Percentiles rank a stretch among this genome's conserved stretches.
Conservation (phyloP, 192 early-diverging fungal genomes). For the Coemansia sp. region DNA sequence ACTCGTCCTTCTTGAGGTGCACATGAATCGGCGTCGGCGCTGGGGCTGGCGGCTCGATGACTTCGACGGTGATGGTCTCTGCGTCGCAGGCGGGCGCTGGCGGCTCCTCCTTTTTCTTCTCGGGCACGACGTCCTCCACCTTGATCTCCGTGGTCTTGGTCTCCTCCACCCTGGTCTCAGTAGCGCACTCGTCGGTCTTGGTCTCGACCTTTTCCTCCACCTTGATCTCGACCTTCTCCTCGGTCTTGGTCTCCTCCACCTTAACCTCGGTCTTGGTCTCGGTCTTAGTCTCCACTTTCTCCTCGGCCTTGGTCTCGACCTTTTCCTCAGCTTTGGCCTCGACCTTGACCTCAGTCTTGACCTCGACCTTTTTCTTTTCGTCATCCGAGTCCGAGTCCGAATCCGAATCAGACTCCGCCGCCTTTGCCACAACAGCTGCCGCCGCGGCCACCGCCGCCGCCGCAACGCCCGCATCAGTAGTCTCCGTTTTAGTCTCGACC, state of each 20-base stretch:
- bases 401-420: background rate
- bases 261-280: slow-evolving; percentile 4
- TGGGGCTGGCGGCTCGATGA: slow-evolving; percentile 7
- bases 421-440: background rate
- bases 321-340: slow-evolving; percentile 11
- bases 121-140: slow-evolving; percentile 8
- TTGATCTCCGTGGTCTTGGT: slow-evolving; percentile 7
- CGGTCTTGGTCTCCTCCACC: slow-evolving; percentile 3
- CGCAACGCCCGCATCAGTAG: background rate
- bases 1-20: background rate
- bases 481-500: background rate
- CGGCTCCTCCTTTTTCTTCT: slow-evolving; percentile 3
- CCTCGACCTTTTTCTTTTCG: slow-evolving; percentile 6
- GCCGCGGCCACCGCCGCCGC: background rate
- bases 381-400: background rate
- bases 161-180: background rate
- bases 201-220: slow-evolving; percentile 5
- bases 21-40: background rate
- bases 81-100: slow-evolving; percentile 1
- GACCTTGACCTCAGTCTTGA: slow-evolving; percentile 1
- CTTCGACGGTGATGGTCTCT: slow-evolving; percentile 29
- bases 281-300: background rate
- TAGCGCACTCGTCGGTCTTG: slow-evolving; percentile 1
- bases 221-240: slow-evolving; percentile 1
- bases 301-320: slow-evolving; percentile 12